phyloP scores from a whole-genome alignment of 2,329 filamentous ascomycete genomes.

The Epichloe gansuensis region DNA sequence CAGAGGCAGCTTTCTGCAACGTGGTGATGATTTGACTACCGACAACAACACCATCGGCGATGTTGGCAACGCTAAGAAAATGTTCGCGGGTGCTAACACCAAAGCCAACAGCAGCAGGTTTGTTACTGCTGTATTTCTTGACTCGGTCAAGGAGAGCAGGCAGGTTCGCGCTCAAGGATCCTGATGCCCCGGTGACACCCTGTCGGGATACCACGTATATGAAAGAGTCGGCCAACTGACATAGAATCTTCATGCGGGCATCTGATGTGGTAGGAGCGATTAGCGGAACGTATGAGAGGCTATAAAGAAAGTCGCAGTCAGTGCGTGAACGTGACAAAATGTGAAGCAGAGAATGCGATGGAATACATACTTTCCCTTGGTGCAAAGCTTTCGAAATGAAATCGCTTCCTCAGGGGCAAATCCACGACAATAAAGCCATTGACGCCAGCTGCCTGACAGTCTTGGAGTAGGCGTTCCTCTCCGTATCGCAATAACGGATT shows the following conservation, averaged over 20 bases:
- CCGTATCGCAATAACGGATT: conserved; percentile 92
- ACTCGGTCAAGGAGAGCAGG: conserved; percentile 74
- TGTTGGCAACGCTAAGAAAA: conserved; percentile 70
- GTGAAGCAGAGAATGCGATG: neutral
- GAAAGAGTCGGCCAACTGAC: conserved; percentile 94
- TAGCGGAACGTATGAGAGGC: conserved; percentile 89
- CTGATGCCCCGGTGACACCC: conserved; percentile 88
- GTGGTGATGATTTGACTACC: conserved; percentile 89
- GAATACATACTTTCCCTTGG: conserved; percentile 52
- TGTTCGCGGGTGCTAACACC: conserved; percentile 93
- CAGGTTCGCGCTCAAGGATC: conserved; percentile 68
- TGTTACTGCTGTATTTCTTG: conserved; percentile 82
- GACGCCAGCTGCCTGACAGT: conserved; percentile 72
- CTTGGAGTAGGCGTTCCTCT: conserved; percentile 75
- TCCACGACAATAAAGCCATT: conserved; percentile 98
- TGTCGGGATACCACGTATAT: conserved; percentile 97
- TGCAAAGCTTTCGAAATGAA: conserved; percentile 77
- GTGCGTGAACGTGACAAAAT: neutral
- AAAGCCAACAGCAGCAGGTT: conserved; percentile 86
- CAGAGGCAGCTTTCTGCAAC: conserved; percentile 32
- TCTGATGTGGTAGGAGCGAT: conserved; percentile 92
- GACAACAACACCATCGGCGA: conserved; percentile 91
- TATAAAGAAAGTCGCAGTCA: conserved; percentile 17
- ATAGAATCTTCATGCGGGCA: conserved; percentile 85
- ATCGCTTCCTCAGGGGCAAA: conserved; percentile 92